Evolutionary conservation across 352 stramenopile species (phyloP).

Genomic region (Aphanomyces invadans): DNA sequence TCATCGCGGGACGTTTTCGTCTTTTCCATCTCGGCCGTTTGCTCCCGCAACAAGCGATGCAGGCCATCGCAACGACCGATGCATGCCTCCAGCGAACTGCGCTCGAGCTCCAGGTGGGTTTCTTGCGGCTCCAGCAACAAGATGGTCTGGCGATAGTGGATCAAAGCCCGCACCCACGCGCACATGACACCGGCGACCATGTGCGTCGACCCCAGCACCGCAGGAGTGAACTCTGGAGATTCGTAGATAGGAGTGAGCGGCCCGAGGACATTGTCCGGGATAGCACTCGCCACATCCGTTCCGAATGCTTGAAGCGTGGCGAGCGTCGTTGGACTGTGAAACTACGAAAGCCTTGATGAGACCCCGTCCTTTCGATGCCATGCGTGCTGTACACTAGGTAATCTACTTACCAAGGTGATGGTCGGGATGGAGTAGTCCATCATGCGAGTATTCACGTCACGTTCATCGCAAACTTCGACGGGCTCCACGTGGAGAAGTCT

Average conservation of each 20-base stretch:
- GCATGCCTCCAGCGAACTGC: not conserved
- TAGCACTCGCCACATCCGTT: slow-evolving; percentile 38
- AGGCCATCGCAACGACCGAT: slow-evolving; percentile 2
- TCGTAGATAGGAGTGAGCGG: slow-evolving; percentile 48
- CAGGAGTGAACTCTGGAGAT: slow-evolving; percentile 51
- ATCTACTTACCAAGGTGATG: slow-evolving; percentile 23
- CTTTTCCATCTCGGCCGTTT: not conserved
- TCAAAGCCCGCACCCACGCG: slow-evolving; percentile 54
- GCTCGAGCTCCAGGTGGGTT: not conserved
- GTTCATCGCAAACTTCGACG: slow-evolving; percentile 46
- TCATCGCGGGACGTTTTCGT: not conserved
- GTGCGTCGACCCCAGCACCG: slow-evolving; percentile 40
- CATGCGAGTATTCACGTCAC: slow-evolving; percentile 62
- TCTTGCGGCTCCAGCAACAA: slow-evolving; percentile 49
- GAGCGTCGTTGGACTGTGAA: not conserved
- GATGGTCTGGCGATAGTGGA: slow-evolving; percentile 37
- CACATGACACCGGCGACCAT: slow-evolving; percentile 49
- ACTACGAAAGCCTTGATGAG: not conserved
- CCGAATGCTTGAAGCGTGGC: slow-evolving; percentile 25
- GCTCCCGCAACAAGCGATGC: not conserved
- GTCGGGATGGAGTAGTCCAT: slow-evolving; percentile 66
- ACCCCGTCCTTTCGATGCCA: slow-evolving; percentile 25
- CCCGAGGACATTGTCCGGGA: slow-evolving; percentile 49
- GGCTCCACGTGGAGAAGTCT: slow-evolving; percentile 57
- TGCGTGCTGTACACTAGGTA: no score